Evolutionary conservation across 345 rosid genomes (phyloP).

Genomic region (Barbarea vulgaris): DNA sequence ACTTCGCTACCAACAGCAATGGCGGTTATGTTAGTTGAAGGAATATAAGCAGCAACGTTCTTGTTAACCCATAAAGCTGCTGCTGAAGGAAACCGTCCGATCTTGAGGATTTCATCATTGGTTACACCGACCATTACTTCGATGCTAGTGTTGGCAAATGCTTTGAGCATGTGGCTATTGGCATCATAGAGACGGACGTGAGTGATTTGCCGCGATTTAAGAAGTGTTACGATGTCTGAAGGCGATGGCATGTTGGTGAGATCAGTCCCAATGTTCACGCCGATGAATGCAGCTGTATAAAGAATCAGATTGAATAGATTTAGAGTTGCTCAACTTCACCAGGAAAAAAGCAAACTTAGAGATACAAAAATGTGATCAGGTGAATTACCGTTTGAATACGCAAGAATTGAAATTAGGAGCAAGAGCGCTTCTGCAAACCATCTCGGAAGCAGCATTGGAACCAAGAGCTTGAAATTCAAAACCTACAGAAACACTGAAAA

Average conservation of each 20-base stretch:
- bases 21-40: conserved; percentile 89
- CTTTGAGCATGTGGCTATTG: conserved; percentile 82
- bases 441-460: conserved; percentile 56
- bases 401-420: conserved; percentile 49
- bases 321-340: background rate
- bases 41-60: conserved; percentile 77
- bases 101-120: conserved; percentile 76
- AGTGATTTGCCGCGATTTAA: conserved; percentile 65
- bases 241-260: conserved; percentile 78
- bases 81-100: conserved; percentile 73
- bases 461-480: conserved; percentile 25
- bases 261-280: conserved; percentile 86
- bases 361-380: background rate
- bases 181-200: conserved; percentile 91
- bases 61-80: conserved; percentile 91
- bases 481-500: conserved; percentile 24
- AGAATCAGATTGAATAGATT: conserved; percentile 9
- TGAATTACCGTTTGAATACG: conserved; percentile 54
- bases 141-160: conserved; percentile 74
- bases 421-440: conserved; percentile 49
- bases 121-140: conserved; percentile 83
- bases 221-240: conserved; percentile 57
- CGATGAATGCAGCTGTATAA: conserved; percentile 72
- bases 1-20: conserved; percentile 97
- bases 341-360: background rate